Evolutionary conservation across 164 flowering plant genomes (phyloP).

Genomic region (Vitis riparia): DNA sequence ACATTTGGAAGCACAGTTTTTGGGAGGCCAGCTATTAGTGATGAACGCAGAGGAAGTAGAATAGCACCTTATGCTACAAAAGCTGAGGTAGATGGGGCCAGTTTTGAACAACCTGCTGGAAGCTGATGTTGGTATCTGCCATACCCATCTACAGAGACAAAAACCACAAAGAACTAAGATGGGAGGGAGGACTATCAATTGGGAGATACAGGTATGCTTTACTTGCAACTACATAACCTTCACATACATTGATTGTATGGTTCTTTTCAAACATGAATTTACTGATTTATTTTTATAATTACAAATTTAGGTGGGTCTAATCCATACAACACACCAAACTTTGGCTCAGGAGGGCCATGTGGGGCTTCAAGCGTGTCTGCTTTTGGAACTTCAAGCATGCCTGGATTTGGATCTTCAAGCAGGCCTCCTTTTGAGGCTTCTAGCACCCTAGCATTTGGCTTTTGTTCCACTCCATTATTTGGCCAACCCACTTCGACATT

Average conservation of each 20-base stretch:
- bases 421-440: slow-evolving; percentile 51
- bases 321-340: slow-evolving; percentile 14
- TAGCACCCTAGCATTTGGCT: slow-evolving; percentile 45
- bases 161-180: slow-evolving; percentile 94
- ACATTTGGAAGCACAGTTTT: slow-evolving; percentile 61
- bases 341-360: slow-evolving; percentile 60
- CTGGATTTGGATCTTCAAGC: slow-evolving; percentile 38
- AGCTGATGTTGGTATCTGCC: slow-evolving; percentile 91
- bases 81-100: slow-evolving; percentile 60
- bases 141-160: slow-evolving; percentile 92
- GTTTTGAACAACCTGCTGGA: slow-evolving; percentile 58
- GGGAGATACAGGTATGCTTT: slow-evolving; percentile 76
- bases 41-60: slow-evolving; percentile 82
- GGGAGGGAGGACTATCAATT: slow-evolving; percentile 98
- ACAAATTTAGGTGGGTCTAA: slow-evolving; percentile 72
- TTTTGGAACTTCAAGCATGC: slow-evolving; percentile 6
- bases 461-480: slow-evolving; percentile 63
- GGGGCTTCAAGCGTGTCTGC: slow-evolving; percentile 44
- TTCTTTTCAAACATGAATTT: no score
- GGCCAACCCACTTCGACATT: slow-evolving; percentile 73
- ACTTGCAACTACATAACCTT: no score
- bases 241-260: no score
- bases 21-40: slow-evolving; percentile 67
- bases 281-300: no score
- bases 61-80: slow-evolving; percentile 65